Evolutionary conservation across 805 yeast genomes (phyloP).

Genomic region (Zygotorulaspora chibaensis): DNA sequence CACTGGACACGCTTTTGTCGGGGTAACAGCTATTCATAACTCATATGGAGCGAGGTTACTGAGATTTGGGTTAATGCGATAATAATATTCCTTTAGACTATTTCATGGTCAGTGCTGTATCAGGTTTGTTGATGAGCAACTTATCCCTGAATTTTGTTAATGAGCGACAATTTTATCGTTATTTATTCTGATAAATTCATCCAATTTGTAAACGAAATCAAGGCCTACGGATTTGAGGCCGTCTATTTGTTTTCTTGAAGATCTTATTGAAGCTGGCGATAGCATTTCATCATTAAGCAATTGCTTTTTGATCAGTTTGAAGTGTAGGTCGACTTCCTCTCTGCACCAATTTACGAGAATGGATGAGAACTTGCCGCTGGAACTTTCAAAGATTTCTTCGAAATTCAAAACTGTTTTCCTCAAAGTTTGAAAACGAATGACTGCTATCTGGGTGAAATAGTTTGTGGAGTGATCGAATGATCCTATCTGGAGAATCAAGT

Average conservation of each 20-base stretch:
- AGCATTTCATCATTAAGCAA: slow-evolving; percentile 56
- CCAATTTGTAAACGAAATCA: slow-evolving; percentile 68
- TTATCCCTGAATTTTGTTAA: background rate
- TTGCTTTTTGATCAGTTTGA: slow-evolving; percentile 58
- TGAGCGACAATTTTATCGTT: slow-evolving; percentile 11
- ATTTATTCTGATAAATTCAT: slow-evolving; percentile 34
- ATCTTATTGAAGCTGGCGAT: slow-evolving; percentile 49
- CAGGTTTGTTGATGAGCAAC: no score
- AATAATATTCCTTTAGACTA: no score
- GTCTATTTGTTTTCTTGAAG: slow-evolving; percentile 56
- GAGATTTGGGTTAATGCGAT: no score
- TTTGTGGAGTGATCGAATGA: slow-evolving; percentile 51
- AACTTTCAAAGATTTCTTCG: slow-evolving; percentile 45
- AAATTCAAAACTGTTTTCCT: slow-evolving; percentile 54
- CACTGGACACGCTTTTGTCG: background rate
- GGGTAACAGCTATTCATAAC: no score
- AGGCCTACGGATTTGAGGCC: slow-evolving; percentile 63
- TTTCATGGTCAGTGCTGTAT: no score
- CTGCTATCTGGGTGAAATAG: slow-evolving; percentile 57
- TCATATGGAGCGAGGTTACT: no score
- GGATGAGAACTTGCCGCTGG: slow-evolving; percentile 39
- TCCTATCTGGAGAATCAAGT: slow-evolving; percentile 45
- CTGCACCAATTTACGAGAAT: slow-evolving; percentile 77
- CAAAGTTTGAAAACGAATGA: slow-evolving; percentile 57
- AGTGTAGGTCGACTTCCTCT: slow-evolving; percentile 56